phyloP scores from a whole-genome alignment of 306 rosid species.

The Ziziphus jujuba region DNA sequence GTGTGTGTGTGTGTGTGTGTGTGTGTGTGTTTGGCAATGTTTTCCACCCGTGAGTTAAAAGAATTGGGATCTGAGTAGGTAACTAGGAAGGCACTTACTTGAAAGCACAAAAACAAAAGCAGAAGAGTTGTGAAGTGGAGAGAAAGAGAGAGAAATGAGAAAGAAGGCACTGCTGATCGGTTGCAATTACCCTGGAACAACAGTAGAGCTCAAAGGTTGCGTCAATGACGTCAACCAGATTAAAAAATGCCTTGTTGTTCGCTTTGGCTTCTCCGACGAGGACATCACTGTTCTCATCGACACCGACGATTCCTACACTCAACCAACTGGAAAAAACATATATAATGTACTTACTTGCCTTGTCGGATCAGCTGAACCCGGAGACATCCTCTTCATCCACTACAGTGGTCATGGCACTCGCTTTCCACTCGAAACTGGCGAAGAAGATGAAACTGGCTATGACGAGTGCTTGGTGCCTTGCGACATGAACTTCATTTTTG shows the following conservation, averaged over 20 bases:
- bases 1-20: too few relatives aligned
- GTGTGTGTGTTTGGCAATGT: too few relatives aligned
- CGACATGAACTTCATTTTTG: constrained; percentile 85
- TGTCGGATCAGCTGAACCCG: constrained; percentile 50
- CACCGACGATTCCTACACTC: constrained; percentile 60
- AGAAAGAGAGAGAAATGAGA: constrained; percentile 40
- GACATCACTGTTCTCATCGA: constrained; percentile 70
- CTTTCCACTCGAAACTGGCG: constrained; percentile 90
- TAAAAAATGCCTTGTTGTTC: constrained; percentile 45
- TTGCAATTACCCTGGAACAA: constrained; percentile 72
- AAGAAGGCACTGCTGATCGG: constrained; percentile 81
- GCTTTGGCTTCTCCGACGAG: constrained; percentile 50
- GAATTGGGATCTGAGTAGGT: too few relatives aligned
- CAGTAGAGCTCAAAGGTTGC: constrained; percentile 77
- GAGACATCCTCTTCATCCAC: constrained; percentile 71
- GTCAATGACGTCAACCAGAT: constrained; percentile 70
- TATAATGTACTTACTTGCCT: constrained; percentile 51
- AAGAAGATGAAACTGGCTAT: constrained; percentile 78
- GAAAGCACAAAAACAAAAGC: too few relatives aligned
- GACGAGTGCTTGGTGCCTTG: constrained; percentile 92
- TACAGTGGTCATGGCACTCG: constrained; percentile 89
- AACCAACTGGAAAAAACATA: constrained; percentile 81
- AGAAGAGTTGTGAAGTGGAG: too few relatives aligned
- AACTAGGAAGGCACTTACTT: too few relatives aligned
- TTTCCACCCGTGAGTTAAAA: too few relatives aligned